These are phyloP conservation scores for Rubus idaeus DNA, from an alignment of 306 rosid species.

Conservation along the genomic window DNA sequence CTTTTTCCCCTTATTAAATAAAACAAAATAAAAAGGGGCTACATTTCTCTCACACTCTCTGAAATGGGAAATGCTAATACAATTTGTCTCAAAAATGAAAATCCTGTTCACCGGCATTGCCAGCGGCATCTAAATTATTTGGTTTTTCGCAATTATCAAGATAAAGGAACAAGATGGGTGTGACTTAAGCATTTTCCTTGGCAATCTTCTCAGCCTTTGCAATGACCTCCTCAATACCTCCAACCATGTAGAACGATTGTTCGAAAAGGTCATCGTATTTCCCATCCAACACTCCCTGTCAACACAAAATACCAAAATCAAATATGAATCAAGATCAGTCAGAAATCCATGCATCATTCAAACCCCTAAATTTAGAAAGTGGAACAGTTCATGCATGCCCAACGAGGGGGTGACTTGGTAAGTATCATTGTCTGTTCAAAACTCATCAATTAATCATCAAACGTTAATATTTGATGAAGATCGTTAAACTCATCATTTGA, in stretches of 20 bases:
- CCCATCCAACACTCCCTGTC: slow-evolving; percentile 95
- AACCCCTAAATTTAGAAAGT: not conserved
- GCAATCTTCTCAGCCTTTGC: slow-evolving; percentile 98
- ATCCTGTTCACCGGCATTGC: slow-evolving; percentile 64
- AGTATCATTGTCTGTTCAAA: not conserved
- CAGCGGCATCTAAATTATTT: slow-evolving; percentile 67
- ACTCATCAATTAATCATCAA: no score
- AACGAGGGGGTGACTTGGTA: not conserved
- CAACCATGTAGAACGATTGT: slow-evolving; percentile 97
- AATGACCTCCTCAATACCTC: slow-evolving; percentile 93
- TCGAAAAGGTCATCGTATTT: slow-evolving; percentile 90
- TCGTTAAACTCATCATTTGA: not conserved
- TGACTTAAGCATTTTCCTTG: slow-evolving; percentile 69
- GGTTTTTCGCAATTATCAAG: slow-evolving; percentile 53
- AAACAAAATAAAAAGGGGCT: slow-evolving; percentile 32
- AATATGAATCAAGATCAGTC: not conserved
- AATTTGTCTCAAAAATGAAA: slow-evolving; percentile 46
- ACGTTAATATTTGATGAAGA: not conserved
- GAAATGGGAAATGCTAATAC: slow-evolving; percentile 46
- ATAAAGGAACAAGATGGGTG: slow-evolving; percentile 27
- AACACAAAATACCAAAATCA: slow-evolving; percentile 14
- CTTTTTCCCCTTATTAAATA: slow-evolving; percentile 58
- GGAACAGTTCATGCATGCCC: not conserved
- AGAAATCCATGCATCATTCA: not conserved
- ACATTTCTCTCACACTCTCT: slow-evolving; percentile 45